phyloP scores from a whole-genome alignment of 1,284 basidiomycete species.

The Apiotrichum akiyoshidainum region DNA sequence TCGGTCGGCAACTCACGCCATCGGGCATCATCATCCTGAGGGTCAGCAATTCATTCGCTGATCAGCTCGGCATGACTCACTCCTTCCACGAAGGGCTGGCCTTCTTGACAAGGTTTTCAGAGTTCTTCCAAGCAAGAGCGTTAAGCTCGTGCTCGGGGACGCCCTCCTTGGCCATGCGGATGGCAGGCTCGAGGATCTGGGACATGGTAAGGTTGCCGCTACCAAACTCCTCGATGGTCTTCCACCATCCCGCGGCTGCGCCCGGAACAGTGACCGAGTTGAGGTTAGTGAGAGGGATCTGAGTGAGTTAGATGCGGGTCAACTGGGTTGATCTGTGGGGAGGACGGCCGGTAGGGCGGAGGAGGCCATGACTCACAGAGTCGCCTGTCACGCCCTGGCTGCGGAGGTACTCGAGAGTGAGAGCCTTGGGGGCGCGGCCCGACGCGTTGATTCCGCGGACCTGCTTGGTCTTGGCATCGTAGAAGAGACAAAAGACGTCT shows the following conservation, averaged over 20 bases:
- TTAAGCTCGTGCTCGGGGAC: slow-evolving; percentile 64
- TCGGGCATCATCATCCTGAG: slow-evolving; percentile 48
- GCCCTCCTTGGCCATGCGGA: slow-evolving; percentile 78
- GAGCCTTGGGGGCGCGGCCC: slow-evolving; percentile 74
- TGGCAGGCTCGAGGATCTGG: slow-evolving; percentile 85
- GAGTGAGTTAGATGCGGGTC: not conserved
- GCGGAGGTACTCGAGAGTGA: slow-evolving; percentile 71
- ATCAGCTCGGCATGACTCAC: slow-evolving; percentile 24
- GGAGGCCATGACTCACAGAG: slow-evolving; percentile 31
- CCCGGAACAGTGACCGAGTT: slow-evolving; percentile 93
- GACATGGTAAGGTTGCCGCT: slow-evolving; percentile 71
- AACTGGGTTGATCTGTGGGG: not conserved
- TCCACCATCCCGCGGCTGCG: slow-evolving; percentile 87
- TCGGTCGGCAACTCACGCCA: slow-evolving; percentile 33
- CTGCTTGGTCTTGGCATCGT: slow-evolving; percentile 70
- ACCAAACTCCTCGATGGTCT: slow-evolving; percentile 78
- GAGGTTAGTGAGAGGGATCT: slow-evolving; percentile 69
- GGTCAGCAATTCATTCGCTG: not conserved
- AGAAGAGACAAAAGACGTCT: slow-evolving; percentile 91
- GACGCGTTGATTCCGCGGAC: slow-evolving; percentile 61
- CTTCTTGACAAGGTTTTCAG: slow-evolving; percentile 70
- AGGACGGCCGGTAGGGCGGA: not conserved
- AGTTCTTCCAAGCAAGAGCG: slow-evolving; percentile 63
- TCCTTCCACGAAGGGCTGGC: slow-evolving; percentile 75
- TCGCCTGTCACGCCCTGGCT: slow-evolving; percentile 65